phyloP scores from a whole-genome alignment of 371 early-diverging fungal genomes.

The Cokeromyces recurvatus region DNA sequence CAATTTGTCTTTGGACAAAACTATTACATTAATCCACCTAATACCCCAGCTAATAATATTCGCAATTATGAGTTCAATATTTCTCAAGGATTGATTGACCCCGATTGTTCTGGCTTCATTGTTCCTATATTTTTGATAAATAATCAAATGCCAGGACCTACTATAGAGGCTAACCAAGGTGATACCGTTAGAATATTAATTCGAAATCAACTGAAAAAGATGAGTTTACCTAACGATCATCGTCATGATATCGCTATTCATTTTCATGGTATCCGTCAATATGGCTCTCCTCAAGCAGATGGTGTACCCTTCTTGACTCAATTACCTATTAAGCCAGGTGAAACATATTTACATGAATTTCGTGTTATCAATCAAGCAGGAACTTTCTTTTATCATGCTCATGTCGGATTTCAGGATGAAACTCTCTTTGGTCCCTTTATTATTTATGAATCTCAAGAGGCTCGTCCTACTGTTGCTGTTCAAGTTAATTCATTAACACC shows the following conservation, averaged over 20 bases:
- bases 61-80: constrained; percentile 31
- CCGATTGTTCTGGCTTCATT: constrained; percentile 32
- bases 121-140: constrained; percentile 33
- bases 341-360: constrained; percentile 49
- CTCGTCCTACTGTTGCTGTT: constrained; percentile 10
- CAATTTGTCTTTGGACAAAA: no score
- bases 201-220: constrained; percentile 24
- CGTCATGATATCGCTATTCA: constrained; percentile 31
- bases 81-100: constrained; percentile 19
- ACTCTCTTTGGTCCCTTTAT: constrained; percentile 48
- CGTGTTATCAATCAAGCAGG: constrained; percentile 37
- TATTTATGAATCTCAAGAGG: constrained; percentile 27
- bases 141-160: constrained; percentile 48
- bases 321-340: constrained; percentile 50
- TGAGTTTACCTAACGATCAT: neutral
- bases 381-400: constrained; percentile 58
- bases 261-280: constrained; percentile 45
- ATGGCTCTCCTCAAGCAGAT: constrained; percentile 30
- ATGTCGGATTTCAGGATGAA: constrained; percentile 38
- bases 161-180: constrained; percentile 34
- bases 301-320: constrained; percentile 64
- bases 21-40: no score
- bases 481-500: neutral
- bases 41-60: neutral
- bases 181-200: constrained; percentile 35